Base-by-base conservation (phyloP, 257 asterid species). In the Nemophila menziesii region DNA sequence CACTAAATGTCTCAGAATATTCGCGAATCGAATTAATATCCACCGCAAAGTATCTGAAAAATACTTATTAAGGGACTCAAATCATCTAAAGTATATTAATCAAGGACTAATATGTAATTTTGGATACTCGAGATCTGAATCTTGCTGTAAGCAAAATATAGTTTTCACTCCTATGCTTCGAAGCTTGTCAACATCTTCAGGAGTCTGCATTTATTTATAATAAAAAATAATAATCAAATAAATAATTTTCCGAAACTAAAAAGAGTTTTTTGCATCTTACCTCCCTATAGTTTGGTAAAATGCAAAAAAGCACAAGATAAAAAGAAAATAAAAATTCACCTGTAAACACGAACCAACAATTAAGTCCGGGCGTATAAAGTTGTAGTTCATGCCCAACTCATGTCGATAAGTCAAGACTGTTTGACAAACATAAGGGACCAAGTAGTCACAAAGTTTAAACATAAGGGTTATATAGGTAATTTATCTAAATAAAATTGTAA, bases 51-150 rank as follows among this genome's bases (percentile, higher is more conserved):
- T 89, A 89, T 55, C 98, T 89, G 55, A 59, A 61, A 10, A 57
- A 16, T 52, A 62, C 15, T 29, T 51, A 26, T 79, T 74, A 77
- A 84, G 92, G 76, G 79, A 85, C 55, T 87, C 79, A 46, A 89
- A 84, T 62, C 77, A 84, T 51, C 96, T 80, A 54, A 57, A 61
- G 12, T 54, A 18, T 49, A 62, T 14, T 22, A 47, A 26, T 79
- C 67, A 77, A 80, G 87, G 76, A 70, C 63, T 29, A 45, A 11
- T 0, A 7, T 14, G 11, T 37, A 44, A 26, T 33, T 41, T 64
- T 43, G 93, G 94, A 85, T 89, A 89, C 96, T 84, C 96, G 14
- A 89, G 96, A 72, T 89, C 98, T 39, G 94, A 69, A 58, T 89
- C 78, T 62, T 78, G 57, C 49, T 89, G 98, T 55, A 84, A 68